These are phyloP conservation scores for Boletus reticulatus DNA, from an alignment of 768 basidiomycete genomes.

Conservation along the genomic window DNA sequence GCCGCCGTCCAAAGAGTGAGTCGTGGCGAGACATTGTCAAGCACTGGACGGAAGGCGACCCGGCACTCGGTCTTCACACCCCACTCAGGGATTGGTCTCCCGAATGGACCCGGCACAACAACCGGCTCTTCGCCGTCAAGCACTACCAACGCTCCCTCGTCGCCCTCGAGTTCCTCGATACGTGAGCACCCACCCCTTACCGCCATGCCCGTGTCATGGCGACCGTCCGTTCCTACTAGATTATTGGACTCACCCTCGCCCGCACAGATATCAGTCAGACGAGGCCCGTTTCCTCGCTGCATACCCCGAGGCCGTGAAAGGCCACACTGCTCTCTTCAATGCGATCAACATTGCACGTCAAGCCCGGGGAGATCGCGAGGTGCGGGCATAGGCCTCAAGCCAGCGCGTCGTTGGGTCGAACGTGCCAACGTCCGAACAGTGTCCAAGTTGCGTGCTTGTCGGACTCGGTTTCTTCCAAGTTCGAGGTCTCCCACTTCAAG, in stretches of 20 bases:
- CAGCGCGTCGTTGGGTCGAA: too few species aligned
- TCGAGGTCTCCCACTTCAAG: too few species aligned
- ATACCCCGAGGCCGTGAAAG: not conserved
- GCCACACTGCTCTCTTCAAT: not conserved
- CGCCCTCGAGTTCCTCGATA: not conserved
- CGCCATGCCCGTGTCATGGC: too few species aligned
- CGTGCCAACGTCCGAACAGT: too few species aligned
- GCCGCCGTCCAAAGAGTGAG: not conserved
- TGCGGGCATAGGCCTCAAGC: not conserved
- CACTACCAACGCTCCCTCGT: not conserved
- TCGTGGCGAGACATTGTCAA: too few species aligned
- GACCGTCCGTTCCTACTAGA: too few species aligned
- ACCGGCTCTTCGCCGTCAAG: not conserved
- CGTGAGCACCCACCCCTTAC: not conserved
- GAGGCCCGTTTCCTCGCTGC: not conserved
- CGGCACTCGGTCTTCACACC: not conserved
- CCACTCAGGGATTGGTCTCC: not conserved
- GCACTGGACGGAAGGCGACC: not conserved
- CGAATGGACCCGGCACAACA: not conserved
- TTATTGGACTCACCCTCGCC: too few species aligned
- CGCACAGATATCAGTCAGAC: not conserved
- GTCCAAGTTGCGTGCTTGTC: too few species aligned
- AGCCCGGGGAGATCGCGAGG: not conserved
- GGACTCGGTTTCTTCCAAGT: too few species aligned
- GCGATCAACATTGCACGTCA: not conserved